Conservation (phyloP, 2,329 filamentous ascomycete genomes). For the Diaporthe velutina region DNA sequence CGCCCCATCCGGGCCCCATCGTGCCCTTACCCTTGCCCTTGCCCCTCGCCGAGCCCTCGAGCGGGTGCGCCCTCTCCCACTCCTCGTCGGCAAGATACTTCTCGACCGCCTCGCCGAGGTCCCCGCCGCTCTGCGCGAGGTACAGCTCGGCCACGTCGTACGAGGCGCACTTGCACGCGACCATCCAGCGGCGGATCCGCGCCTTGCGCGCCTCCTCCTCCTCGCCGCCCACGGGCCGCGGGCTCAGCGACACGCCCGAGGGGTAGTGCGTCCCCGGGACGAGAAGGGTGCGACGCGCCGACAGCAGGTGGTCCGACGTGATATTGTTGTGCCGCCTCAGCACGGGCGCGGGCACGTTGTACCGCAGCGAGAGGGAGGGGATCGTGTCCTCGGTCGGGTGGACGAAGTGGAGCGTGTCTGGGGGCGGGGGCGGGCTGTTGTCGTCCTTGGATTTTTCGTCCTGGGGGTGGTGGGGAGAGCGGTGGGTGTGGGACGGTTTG, state of each 20-base stretch:
- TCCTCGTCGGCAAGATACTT: constrained; percentile 78
- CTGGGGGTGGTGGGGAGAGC: neutral
- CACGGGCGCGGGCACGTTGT: constrained; percentile 73
- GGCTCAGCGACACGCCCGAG: constrained; percentile 62
- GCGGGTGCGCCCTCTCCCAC: constrained; percentile 79
- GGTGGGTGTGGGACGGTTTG: neutral
- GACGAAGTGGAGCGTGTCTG: constrained; percentile 82
- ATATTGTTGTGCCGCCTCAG: constrained; percentile 78
- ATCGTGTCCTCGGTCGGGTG: constrained; percentile 78
- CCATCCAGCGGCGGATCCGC: constrained; percentile 83
- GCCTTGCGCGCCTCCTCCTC: constrained; percentile 79
- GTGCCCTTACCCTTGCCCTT: constrained; percentile 38
- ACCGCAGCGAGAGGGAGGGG: constrained; percentile 76
- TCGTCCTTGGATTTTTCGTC: neutral
- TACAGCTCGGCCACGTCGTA: constrained; percentile 83
- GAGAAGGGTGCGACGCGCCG: constrained; percentile 76
- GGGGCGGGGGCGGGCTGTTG: constrained; percentile 47
- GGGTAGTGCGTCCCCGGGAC: constrained; percentile 78
- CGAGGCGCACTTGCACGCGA: constrained; percentile 81
- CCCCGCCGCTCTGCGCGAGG: constrained; percentile 76
- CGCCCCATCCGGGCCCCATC: neutral
- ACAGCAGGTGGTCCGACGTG: constrained; percentile 77
- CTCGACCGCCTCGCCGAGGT: constrained; percentile 74
- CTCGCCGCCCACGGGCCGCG: constrained; percentile 78
- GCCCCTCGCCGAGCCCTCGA: constrained; percentile 54